Base-by-base conservation (phyloP, 2,329 filamentous ascomycete genomes). In the Colletotrichum orbiculare region DNA sequence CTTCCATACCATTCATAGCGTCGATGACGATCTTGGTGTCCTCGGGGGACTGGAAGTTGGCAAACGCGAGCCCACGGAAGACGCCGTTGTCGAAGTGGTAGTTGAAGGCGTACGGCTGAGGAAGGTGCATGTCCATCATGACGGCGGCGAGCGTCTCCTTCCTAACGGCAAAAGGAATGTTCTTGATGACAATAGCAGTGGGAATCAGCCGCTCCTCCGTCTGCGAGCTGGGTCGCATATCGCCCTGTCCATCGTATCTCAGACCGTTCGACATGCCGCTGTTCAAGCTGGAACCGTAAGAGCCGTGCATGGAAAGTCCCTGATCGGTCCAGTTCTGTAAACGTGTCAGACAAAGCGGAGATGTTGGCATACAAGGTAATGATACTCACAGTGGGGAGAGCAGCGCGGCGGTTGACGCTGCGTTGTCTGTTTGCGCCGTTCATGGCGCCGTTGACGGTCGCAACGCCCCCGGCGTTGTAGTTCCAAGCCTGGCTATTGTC, bases 21-120 rank as follows among this genome's bases (percentile, higher is more conserved):
- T 97, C 91, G 68, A 99, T 99, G 54, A 98, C 96, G 54, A 91
- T 86, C 11, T 92, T 91, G 0, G 96, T 99, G 78, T 99, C 96
- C 69, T 97, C 92, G 1, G 96, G 89, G 13, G 93, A 97, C 41
- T 96, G 97, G 77, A 98, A 99, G 80, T 99, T 99, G 75, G 96
- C 96, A 81, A 99, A 99, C 2, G 96, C 96, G 55, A 99, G 83
- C 7, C 96, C 96, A 63, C 96, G 87, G 82, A 99, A 99, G 35
- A 99, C 94, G 35, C 96, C 96, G 73, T 97, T 96, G 76, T 99
- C 96, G 75, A 99, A 99, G 78, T 99, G 96, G 74, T 99, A 98
- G 83, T 99, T 99, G 85, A 99, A 99, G 11, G 96, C 96, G 75
- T 99, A 99, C 0, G 96, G 96, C 70, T 98, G 88, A 1, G 96